These are phyloP conservation scores for Trifolium dubium DNA, from an alignment of 306 rosid genomes.

Conservation along the genomic window DNA sequence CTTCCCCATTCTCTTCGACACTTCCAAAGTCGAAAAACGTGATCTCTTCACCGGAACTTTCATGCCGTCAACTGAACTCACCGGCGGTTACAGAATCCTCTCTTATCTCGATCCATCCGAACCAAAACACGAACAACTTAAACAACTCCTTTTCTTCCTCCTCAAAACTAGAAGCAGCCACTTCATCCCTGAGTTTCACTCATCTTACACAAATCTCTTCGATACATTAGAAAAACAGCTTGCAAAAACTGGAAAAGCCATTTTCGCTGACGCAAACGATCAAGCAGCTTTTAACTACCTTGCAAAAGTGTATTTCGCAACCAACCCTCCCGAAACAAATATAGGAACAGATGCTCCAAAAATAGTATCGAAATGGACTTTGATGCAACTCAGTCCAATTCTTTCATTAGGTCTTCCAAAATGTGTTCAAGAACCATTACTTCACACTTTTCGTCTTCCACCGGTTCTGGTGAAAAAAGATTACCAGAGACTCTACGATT, in stretches of 20 bases:
- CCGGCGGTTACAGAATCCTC: constrained; percentile 87
- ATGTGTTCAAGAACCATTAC: constrained; percentile 55
- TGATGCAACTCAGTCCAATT: constrained; percentile 68
- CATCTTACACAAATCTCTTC: constrained; percentile 59
- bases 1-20: constrained; percentile 81
- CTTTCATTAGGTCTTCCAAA: constrained; percentile 73
- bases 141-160: constrained; percentile 66
- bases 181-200: constrained; percentile 72
- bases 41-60: constrained; percentile 85
- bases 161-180: constrained; percentile 61
- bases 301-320: constrained; percentile 54
- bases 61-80: constrained; percentile 81
- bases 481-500: constrained; percentile 71
- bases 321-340: constrained; percentile 56
- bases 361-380: constrained; percentile 62
- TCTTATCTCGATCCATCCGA: constrained; percentile 94
- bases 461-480: constrained; percentile 61
- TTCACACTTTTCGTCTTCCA: constrained; percentile 72
- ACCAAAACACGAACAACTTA: constrained; percentile 69
- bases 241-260: constrained; percentile 55
- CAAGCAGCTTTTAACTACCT: constrained; percentile 83
- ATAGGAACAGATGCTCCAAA: constrained; percentile 72
- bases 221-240: constrained; percentile 59
- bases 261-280: constrained; percentile 57
- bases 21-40: constrained; percentile 70